Evolutionary conservation across 2,329 filamentous ascomycete genomes (phyloP).

Genomic region (Epichloe gansuensis): DNA sequence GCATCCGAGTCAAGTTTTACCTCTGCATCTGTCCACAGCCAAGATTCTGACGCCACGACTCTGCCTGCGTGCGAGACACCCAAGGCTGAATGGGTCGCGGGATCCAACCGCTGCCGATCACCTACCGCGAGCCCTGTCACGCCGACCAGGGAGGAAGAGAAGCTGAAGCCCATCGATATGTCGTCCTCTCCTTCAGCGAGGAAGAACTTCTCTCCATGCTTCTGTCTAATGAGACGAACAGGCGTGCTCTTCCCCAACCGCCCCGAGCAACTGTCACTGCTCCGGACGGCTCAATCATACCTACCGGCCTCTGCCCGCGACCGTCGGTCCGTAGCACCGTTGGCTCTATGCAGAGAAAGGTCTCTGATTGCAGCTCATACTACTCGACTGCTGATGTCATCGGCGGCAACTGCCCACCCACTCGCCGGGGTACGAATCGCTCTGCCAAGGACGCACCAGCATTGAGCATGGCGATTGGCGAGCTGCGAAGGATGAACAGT

Average conservation of each 20-base stretch:
- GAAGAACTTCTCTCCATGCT: constrained; percentile 22
- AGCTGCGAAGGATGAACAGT: constrained; percentile 47
- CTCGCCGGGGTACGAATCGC: constrained; percentile 10
- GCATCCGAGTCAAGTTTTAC: constrained; percentile 15
- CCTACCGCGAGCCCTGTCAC: constrained; percentile 7
- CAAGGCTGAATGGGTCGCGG: constrained; percentile 3
- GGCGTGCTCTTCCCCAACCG: constrained; percentile 18
- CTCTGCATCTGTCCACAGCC: constrained; percentile 14
- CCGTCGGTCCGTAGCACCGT: constrained; percentile 9
- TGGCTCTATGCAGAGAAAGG: constrained; percentile 10
- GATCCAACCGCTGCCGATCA: constrained; percentile 4
- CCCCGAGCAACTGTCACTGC: constrained; percentile 17
- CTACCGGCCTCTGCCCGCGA: constrained; percentile 18
- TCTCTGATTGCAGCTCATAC: constrained; percentile 16
- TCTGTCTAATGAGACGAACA: constrained; percentile 11
- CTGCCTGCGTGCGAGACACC: constrained; percentile 9
- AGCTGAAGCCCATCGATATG: constrained; percentile 6
- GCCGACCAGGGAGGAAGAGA: neutral
- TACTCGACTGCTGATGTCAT: constrained; percentile 10
- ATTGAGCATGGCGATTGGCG: constrained; percentile 33
- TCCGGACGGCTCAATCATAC: constrained; percentile 16
- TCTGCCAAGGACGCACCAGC: constrained; percentile 10
- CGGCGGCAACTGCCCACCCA: constrained; percentile 13
- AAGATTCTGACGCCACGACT: constrained; percentile 11
- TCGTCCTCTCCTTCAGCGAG: constrained; percentile 22